These are phyloP conservation scores for Scheffersomyces parashehatae DNA, from an alignment of 1,139 yeast genomes.

Conservation along the genomic window DNA sequence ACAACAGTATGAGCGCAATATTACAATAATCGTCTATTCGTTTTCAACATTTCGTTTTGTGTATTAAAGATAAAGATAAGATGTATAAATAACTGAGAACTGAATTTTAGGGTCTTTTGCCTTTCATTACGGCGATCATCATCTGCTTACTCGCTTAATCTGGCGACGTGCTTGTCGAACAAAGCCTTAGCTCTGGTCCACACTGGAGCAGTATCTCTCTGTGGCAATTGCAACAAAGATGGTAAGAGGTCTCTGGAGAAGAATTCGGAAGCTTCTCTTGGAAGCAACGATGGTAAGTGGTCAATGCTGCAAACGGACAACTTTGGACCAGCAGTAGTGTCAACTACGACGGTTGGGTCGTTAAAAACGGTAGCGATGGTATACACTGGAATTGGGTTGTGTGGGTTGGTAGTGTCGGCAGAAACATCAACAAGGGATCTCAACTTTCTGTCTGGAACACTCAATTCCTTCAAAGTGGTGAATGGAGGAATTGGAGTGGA, in stretches of 20 bases:
- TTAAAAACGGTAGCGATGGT: slow-evolving; percentile 84
- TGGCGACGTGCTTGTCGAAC: slow-evolving; percentile 79
- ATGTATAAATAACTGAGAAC: too few species aligned
- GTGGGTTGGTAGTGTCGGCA: slow-evolving; percentile 98
- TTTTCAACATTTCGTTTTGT: too few species aligned
- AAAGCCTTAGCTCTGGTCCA: slow-evolving; percentile 88
- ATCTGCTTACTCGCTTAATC: slow-evolving; percentile 31
- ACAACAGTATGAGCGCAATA: too few species aligned
- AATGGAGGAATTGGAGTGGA: slow-evolving; percentile 94
- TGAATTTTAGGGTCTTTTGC: too few species aligned
- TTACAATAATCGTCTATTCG: too few species aligned
- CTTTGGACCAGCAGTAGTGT: slow-evolving; percentile 77
- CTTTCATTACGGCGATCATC: too few species aligned
- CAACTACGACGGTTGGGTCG: slow-evolving; percentile 85
- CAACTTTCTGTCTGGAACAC: slow-evolving; percentile 65
- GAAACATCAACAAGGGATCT: slow-evolving; percentile 95
- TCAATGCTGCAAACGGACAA: slow-evolving; percentile 94
- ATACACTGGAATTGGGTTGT: slow-evolving; percentile 95
- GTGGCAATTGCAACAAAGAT: slow-evolving; percentile 77
- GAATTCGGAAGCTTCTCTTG: slow-evolving; percentile 95
- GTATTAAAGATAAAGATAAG: too few species aligned
- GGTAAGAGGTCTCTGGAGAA: slow-evolving; percentile 87
- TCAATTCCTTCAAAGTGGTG: slow-evolving; percentile 67
- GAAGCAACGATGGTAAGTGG: slow-evolving; percentile 91
- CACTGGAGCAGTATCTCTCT: slow-evolving; percentile 79